phyloP scores from a whole-genome alignment of 768 basidiomycete species.

The Suillus variegatus region DNA sequence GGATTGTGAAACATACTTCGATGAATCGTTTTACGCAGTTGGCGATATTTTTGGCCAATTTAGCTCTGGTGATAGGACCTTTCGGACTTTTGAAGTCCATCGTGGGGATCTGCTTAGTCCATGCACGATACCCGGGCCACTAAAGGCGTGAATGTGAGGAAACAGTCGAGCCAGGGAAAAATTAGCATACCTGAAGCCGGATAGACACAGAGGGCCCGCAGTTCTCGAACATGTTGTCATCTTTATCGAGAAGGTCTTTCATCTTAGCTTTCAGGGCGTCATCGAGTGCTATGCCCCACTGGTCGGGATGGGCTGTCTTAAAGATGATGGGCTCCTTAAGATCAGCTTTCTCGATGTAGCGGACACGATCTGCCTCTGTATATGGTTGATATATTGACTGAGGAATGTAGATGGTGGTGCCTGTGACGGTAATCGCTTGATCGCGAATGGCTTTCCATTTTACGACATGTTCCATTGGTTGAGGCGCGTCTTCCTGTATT shows the following conservation, averaged over 20 bases:
- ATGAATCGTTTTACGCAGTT: conserved; percentile 76
- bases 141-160: conserved; percentile 26
- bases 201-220: conserved; percentile 83
- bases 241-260: conserved; percentile 53
- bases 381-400: conserved; percentile 76
- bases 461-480: conserved; percentile 26
- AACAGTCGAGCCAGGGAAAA: neutral
- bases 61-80: conserved; percentile 72
- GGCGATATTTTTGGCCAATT: conserved; percentile 78
- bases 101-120: conserved; percentile 83
- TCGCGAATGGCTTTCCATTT: conserved; percentile 26
- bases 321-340: conserved; percentile 70
- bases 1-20: conserved; percentile 37
- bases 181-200: conserved; percentile 60
- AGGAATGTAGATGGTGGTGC: conserved; percentile 57
- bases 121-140: conserved; percentile 82
- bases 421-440: conserved; percentile 20
- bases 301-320: conserved; percentile 49
- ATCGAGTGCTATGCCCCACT: conserved; percentile 60
- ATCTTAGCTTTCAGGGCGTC: conserved; percentile 67
- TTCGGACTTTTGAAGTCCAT: conserved; percentile 80
- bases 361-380: conserved; percentile 72
- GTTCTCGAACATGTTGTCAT: conserved; percentile 67
- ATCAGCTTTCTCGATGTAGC: conserved; percentile 72
- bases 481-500: conserved; percentile 23